These are phyloP conservation scores for Zygoascus biomembranicola DNA, from an alignment of 805 yeast species.

Conservation along the genomic window DNA sequence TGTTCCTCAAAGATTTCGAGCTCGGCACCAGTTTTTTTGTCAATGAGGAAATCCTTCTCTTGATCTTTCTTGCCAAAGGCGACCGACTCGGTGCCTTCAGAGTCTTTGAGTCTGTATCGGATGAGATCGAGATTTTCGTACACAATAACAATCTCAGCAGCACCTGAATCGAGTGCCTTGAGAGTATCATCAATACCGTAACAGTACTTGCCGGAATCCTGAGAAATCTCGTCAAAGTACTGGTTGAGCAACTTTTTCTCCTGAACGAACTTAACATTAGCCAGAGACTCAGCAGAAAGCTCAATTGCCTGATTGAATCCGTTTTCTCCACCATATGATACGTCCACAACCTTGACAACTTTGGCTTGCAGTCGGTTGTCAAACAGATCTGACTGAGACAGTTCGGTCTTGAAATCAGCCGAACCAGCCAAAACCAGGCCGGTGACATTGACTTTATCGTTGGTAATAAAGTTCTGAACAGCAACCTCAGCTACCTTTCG, in stretches of 20 bases:
- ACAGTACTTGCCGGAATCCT: conserved; percentile 95
- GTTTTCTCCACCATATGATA: conserved; percentile 98
- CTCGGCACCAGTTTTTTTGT: conserved; percentile 81
- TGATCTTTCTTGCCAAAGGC: conserved; percentile 66
- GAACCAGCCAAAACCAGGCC: conserved; percentile 98
- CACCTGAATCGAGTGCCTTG: conserved; percentile 93
- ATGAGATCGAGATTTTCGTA: conserved; percentile 83
- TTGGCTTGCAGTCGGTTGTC: conserved; percentile 83
- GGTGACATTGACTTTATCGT: conserved; percentile 86
- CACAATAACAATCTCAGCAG: conserved; percentile 87
- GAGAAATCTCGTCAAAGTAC: conserved; percentile 95
- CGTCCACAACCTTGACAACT: conserved; percentile 88
- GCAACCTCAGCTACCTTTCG: conserved; percentile 98
- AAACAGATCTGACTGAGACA: conserved; percentile 86
- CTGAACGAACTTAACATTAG: conserved; percentile 95
- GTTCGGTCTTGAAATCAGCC: conserved; percentile 96
- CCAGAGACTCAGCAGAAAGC: conserved; percentile 90
- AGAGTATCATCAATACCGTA: conserved; percentile 95
- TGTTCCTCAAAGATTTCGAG: conserved; percentile 84
- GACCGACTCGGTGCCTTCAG: conserved; percentile 69
- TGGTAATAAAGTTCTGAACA: conserved; percentile 92
- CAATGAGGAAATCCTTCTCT: conserved; percentile 68
- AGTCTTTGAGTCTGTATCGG: conserved; percentile 76
- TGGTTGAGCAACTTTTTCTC: conserved; percentile 90
- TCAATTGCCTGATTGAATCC: conserved; percentile 99